Base-by-base conservation (phyloP, 495 filamentous ascomycete species). In the Aspergillus ellipticus region DNA sequence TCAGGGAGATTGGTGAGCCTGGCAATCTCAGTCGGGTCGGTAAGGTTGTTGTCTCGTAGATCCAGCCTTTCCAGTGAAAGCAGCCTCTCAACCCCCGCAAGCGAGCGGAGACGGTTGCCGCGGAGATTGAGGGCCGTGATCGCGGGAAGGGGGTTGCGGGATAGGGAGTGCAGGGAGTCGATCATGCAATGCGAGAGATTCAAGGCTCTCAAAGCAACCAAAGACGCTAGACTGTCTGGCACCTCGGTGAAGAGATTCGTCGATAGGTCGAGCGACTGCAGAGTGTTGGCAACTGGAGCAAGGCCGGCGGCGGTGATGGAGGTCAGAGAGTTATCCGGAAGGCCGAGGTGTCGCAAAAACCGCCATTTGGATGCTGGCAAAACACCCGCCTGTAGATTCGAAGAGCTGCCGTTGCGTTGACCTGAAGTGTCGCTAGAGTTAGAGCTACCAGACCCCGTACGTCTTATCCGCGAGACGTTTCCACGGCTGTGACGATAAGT, bases 121-220 rank as follows among this genome's bases (percentile, higher is more conserved):
- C 94, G 86, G 42, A 98, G 82, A 65, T 97, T 97, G 59, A 98
- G 79, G 19, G 90, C 90, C 4, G 88, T 93, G 57, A 97, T 96
- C 46, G 94, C 93, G 15, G 94, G 92, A 3, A 98, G 79, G 28
- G 94, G 93, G 66, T 87, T 92, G 53, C 89, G 83, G 2, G 85
- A 84, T 16, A 98, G 76, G 4, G 92, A 96, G 61, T 95, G 91
- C 54, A 98, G 75, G 29, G 91, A 95, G 51, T 94, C 90, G 48
- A 98, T 96, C 93, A 97, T 96, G 79, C 94, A 97, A 64, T 91
- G 85, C 13, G 92, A 93, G 24, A 98, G 78, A 64, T 98, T 97
- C 45, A 98, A 73, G 21, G 94, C 92, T 45, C 90, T 83, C 20
- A 98, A 79, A 19, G 88, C 85, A 29, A 89, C 89, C 45, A 98